phyloP scores from a whole-genome alignment of 2,329 filamentous ascomycete species.

The Monilinia laxa region DNA sequence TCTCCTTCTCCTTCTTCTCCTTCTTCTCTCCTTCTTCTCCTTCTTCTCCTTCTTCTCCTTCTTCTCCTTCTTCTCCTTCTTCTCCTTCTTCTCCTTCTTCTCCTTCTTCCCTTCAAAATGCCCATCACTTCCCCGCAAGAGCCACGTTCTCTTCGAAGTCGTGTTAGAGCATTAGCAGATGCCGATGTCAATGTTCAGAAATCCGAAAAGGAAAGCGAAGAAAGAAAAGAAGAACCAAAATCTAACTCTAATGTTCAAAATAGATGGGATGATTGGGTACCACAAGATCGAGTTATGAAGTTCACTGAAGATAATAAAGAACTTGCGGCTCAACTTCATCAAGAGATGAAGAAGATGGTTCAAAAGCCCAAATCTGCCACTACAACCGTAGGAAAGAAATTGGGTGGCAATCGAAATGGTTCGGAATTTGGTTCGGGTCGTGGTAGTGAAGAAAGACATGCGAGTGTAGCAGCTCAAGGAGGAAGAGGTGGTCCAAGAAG shows the following conservation, averaged over 20 bases:
- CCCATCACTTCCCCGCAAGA: not conserved
- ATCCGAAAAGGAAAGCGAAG: not conserved
- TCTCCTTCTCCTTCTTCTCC: no score
- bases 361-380: slow-evolving; percentile 44
- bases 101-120: not conserved
- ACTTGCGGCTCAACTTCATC: slow-evolving; percentile 71
- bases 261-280: slow-evolving; percentile 94
- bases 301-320: slow-evolving; percentile 94
- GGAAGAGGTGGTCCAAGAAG: slow-evolving; percentile 66
- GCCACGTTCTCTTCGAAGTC: not conserved
- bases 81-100: no score
- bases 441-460: slow-evolving; percentile 75
- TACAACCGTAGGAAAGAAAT: slow-evolving; percentile 59
- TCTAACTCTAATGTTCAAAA: slow-evolving; percentile 16
- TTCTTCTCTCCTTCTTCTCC: no score
- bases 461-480: slow-evolving; percentile 57
- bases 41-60: no score
- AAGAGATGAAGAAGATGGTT: slow-evolving; percentile 57
- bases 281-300: slow-evolving; percentile 89
- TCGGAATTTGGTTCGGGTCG: slow-evolving; percentile 64
- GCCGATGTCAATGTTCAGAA: not conserved
- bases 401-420: slow-evolving; percentile 53
- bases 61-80: no score
- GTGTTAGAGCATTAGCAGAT: slow-evolving; percentile 1
- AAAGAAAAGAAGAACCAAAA: not conserved